These are phyloP conservation scores for Fusarium phyllophilum DNA, from an alignment of 2,329 filamentous ascomycete genomes.

Conservation along the genomic window DNA sequence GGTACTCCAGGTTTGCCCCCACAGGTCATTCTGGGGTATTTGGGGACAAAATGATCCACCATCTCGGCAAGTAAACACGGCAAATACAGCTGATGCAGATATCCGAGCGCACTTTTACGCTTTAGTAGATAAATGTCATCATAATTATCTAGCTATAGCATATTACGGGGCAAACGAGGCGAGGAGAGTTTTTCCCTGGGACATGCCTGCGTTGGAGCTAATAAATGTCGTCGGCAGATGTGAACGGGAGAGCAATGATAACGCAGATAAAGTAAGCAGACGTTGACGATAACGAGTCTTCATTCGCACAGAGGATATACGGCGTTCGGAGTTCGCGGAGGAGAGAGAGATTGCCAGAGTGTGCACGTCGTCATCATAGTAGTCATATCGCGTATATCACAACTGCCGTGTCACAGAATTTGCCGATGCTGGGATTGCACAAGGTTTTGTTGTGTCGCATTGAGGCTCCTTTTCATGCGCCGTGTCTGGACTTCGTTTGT, in stretches of 20 bases:
- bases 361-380: not conserved
- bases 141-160: accelerated
- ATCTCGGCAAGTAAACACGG: slow-evolving; percentile 33
- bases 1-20: slow-evolving; percentile 23
- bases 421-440: not conserved
- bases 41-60: slow-evolving; percentile 18
- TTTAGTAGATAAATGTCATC: not conserved
- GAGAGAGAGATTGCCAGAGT: not conserved
- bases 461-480: not conserved
- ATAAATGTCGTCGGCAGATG: slow-evolving; percentile 29
- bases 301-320: not conserved
- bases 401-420: not conserved
- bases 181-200: slow-evolving; percentile 22
- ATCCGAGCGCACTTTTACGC: accelerated
- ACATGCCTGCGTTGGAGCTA: slow-evolving; percentile 27
- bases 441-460: not conserved
- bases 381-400: not conserved
- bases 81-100: slow-evolving; percentile 13
- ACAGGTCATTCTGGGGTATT: slow-evolving; percentile 28
- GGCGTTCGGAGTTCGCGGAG: not conserved
- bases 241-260: slow-evolving; percentile 32
- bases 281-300: not conserved
- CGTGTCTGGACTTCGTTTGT: not conserved
- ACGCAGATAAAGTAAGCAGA: not conserved
- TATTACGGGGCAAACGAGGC: not conserved